These are phyloP conservation scores for Kernera saxatilis DNA, from an alignment of 345 rosid species.

Conservation along the genomic window DNA sequence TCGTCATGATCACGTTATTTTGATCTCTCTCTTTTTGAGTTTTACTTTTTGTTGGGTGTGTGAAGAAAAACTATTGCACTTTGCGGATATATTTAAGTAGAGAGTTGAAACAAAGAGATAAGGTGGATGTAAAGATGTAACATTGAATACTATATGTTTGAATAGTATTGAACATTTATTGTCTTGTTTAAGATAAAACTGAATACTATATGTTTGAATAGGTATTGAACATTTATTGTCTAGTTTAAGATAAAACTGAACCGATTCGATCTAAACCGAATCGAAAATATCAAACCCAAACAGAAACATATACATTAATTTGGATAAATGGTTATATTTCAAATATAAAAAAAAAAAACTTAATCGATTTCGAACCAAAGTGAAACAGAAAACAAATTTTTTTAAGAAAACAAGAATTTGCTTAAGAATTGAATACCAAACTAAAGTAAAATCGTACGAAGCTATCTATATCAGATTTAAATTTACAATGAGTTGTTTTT, in stretches of 20 bases:
- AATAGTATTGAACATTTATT: not conserved
- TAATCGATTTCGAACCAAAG: not conserved
- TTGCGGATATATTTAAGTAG: not conserved
- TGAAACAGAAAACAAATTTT: not conserved
- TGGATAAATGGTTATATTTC: not conserved
- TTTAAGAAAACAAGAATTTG: not conserved
- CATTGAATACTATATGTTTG: not conserved
- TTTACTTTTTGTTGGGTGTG: not conserved
- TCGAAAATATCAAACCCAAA: not conserved
- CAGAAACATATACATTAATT: not conserved
- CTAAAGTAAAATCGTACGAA: not conserved
- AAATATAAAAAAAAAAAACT: not conserved
- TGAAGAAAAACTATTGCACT: not conserved
- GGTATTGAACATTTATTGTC: not conserved
- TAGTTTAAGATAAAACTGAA: not conserved
- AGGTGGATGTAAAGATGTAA: not conserved
- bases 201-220: not conserved
- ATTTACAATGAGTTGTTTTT: too few species aligned
- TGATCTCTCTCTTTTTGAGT: not conserved
- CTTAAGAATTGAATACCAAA: not conserved
- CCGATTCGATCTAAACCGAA: not conserved
- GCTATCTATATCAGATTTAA: too few species aligned
- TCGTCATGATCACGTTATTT: slow-evolving; percentile 35
- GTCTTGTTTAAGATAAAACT: not conserved
- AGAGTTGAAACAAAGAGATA: not conserved